Evolutionary conservation across 108 stramenopile species (phyloP).

Genomic region (Fistulifera solaris): DNA sequence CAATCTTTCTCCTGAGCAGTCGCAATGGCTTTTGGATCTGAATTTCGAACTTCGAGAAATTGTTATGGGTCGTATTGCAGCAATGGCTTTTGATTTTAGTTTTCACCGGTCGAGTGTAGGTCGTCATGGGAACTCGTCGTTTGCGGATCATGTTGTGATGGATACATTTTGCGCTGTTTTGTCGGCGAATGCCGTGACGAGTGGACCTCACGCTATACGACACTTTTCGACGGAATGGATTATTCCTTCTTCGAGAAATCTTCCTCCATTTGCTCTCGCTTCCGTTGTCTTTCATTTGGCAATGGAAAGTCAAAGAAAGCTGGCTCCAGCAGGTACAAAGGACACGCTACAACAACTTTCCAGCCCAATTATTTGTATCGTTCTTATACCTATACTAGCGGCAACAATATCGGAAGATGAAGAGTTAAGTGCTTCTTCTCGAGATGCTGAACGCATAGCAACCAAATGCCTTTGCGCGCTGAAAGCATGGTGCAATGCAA

Average conservation of each 20-base stretch:
- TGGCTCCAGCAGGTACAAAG: constrained; percentile 45
- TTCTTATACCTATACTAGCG: constrained; percentile 41
- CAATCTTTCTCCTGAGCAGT: constrained; percentile 25
- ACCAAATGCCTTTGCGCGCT: constrained; percentile 29
- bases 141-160: constrained; percentile 58
- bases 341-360: constrained; percentile 42
- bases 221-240: constrained; percentile 69
- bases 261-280: constrained; percentile 40
- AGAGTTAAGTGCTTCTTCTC: constrained; percentile 1
- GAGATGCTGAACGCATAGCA: constrained; percentile 12
- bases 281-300: constrained; percentile 44
- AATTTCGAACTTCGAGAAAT: constrained; percentile 66
- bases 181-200: constrained; percentile 67
- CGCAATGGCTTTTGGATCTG: constrained; percentile 34
- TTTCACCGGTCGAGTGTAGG: constrained; percentile 16
- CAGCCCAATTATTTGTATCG: constrained; percentile 26
- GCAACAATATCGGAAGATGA: constrained; percentile 29
- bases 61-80: constrained; percentile 69
- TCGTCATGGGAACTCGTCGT: constrained; percentile 22
- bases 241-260: constrained; percentile 37
- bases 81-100: constrained; percentile 57
- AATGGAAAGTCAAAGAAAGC: constrained; percentile 31
- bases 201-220: constrained; percentile 46
- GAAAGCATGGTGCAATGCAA: constrained; percentile 38
- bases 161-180: constrained; percentile 60